Evolutionary conservation across 306 rosid species (phyloP).

Genomic region (Rosa persica): DNA sequence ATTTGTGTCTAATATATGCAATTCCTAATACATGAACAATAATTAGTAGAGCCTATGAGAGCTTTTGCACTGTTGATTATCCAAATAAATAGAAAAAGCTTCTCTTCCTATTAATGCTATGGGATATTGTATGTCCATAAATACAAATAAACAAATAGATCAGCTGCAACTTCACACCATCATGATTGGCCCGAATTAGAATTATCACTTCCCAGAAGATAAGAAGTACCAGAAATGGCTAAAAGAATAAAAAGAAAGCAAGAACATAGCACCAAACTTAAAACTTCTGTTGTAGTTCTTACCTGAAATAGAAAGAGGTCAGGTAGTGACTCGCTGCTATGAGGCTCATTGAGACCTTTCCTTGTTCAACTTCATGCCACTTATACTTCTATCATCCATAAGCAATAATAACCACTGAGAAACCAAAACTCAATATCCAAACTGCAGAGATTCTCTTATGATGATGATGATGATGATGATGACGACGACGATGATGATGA

Average conservation of each 20-base stretch:
- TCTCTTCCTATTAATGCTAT: conserved; percentile 7
- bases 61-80: conserved; percentile 7
- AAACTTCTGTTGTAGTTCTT: neutral
- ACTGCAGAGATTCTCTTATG: conserved; percentile 3
- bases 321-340: conserved; percentile 40
- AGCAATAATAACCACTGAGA: neutral
- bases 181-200: conserved; percentile 4
- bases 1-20: neutral
- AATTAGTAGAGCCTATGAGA: conserved; percentile 1
- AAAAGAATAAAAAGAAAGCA: neutral
- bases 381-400: conserved; percentile 19
- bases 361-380: conserved; percentile 60
- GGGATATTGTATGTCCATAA: neutral
- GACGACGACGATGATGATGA: neutral
- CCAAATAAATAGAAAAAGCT: neutral
- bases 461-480: neutral
- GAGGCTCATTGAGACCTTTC: conserved; percentile 57
- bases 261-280: neutral
- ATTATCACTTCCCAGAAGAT: conserved; percentile 1
- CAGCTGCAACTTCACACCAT: neutral
- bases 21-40: neutral
- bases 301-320: conserved; percentile 58
- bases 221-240: conserved; percentile 10
- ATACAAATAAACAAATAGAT: conserved; percentile 3
- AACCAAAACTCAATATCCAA: conserved; percentile 8